These are phyloP conservation scores for Discostella pseudostelligera DNA, from an alignment of 108 stramenopile species.

Conservation along the genomic window DNA sequence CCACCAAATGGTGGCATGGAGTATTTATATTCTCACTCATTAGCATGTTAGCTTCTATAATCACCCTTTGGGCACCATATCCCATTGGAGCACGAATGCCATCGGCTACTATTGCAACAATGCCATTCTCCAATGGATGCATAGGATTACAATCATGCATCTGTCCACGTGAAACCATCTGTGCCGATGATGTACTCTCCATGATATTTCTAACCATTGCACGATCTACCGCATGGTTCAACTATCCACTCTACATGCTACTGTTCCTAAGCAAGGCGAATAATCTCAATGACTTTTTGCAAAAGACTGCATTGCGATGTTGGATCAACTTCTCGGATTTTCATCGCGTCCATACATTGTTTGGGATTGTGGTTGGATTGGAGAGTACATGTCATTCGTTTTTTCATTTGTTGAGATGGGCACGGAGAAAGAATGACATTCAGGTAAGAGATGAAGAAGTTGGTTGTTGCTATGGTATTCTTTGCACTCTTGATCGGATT, in stretches of 20 bases:
- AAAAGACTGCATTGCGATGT: constrained; percentile 8
- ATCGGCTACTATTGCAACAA: constrained; percentile 10
- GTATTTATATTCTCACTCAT: constrained; percentile 14
- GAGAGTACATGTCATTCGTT: constrained; percentile 21
- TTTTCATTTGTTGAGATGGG: constrained; percentile 29
- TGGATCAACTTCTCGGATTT: constrained; percentile 22
- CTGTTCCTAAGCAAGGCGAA: constrained; percentile 23
- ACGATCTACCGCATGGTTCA: constrained; percentile 13
- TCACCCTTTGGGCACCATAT: constrained; percentile 20
- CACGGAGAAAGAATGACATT: constrained; percentile 15
- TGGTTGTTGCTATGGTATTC: not conserved
- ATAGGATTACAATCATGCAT: constrained; percentile 15
- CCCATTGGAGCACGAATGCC: constrained; percentile 27
- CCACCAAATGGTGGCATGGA: constrained; percentile 16
- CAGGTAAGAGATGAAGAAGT: not conserved
- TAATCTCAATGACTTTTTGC: constrained; percentile 26
- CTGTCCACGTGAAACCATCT: constrained; percentile 29
- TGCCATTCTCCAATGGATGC: constrained; percentile 21
- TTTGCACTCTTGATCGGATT: not conserved
- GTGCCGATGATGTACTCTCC: constrained; percentile 21
- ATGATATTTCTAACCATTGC: constrained; percentile 32
- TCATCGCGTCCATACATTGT: constrained; percentile 16
- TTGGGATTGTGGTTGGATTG: constrained; percentile 20
- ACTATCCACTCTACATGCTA: constrained; percentile 36
- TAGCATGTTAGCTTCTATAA: constrained; percentile 12